A percentile compares a stretch with the other conserved stretches of the same genome.
phyloP scores from a whole-genome alignment of 768 basidiomycete species.

The Collybia nuda region DNA sequence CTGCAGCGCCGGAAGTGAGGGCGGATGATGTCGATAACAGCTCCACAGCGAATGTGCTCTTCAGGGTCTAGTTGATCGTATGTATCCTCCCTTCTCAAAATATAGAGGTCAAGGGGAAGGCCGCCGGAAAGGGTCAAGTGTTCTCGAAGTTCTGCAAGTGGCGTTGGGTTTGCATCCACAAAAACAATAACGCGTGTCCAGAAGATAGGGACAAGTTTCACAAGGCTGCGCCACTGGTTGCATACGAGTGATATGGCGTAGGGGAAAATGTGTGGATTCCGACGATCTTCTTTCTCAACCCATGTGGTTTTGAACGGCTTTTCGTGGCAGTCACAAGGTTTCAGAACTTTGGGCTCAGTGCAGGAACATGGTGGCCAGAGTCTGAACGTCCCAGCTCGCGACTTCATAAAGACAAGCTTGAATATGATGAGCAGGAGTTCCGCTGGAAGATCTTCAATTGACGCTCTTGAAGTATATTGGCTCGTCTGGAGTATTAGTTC shows the following conservation, averaged over 20 bases:
- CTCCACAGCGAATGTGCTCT: background rate
- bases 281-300: too few species aligned
- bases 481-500: too few species aligned
- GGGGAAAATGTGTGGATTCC: constrained; percentile 2
- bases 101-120: background rate
- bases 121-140: background rate
- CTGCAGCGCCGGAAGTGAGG: background rate
- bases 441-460: too few species aligned
- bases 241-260: background rate
- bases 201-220: background rate
- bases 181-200: background rate
- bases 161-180: background rate
- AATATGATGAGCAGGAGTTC: too few species aligned
- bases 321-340: too few species aligned
- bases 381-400: too few species aligned
- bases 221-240: background rate
- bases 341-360: too few species aligned
- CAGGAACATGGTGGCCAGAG: too few species aligned
- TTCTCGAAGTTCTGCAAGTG: background rate
- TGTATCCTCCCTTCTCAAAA: background rate
- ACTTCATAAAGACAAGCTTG: too few species aligned
- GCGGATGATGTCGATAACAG: background rate
- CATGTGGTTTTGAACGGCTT: too few species aligned
- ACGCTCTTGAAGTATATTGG: too few species aligned
- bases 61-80: background rate